Percentiles rank a stretch among this genome's conserved stretches.
phyloP scores from a whole-genome alignment of 176 grass and related monocot genomes.

The Triticum aestivum region IWGSC_CS_RefSeq_v2.1 NC_057812.1:436390230-436390729 shows the following conservation, averaged over 20 bases:
- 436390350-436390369: conserved; percentile 84
- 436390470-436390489: not conserved
- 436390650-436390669: not conserved
- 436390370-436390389: conserved; percentile 60
- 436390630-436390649: not conserved
- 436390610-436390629: conserved; percentile 79
- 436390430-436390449: not conserved
- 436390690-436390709: not conserved
- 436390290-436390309: conserved; percentile 31
- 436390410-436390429: not conserved
- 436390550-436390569: conserved; percentile 63
- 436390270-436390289: not conserved
- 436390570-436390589: conserved; percentile 39
- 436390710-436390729: not conserved
- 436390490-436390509: conserved; percentile 48
- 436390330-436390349: conserved; percentile 98
- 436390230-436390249: conserved; percentile 2
- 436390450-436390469: not conserved
- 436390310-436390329: conserved; percentile 61
- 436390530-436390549: conserved; percentile 86
- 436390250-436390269: not conserved
- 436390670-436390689: not conserved
- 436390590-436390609: conserved; percentile 39
- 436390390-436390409: not conserved
- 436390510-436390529: conserved; percentile 53